Base-by-base conservation (phyloP, 176 grass and related monocot genomes). In the Rhipidocladum racemiflorum region DNA sequence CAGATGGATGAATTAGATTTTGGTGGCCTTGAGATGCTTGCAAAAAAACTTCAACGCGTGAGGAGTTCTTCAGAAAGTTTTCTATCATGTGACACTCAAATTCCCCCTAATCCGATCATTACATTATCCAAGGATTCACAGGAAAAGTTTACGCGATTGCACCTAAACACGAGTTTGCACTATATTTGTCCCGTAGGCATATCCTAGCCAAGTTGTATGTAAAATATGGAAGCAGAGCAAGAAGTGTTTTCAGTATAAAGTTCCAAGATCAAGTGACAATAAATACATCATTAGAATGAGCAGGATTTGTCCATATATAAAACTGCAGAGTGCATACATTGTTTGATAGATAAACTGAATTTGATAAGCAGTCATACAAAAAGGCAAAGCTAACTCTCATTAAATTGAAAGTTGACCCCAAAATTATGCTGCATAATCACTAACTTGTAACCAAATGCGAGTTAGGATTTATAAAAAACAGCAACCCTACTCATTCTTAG, bases 391-490 rank as follows among this genome's bases (percentile, higher is more conserved):
- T 18, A 35, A 55, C 65, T 77, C 54, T 54, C 65, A 32, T 53
- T 55, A 54, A 43, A 88, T 40, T 70, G 48, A 78, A 53, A 63
- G 35, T 46, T 42, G 56, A 50, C 43, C 38, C 38, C 43, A 10
- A 78, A 77, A 3, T 8, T 36, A 45, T 45, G 73, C 34, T 55
- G 65, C 56, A 42, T 7, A 65, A 72, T 38, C 71, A 51, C 5
- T 46, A 46, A 21, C 39, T 74, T 57, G 16, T 67, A 81, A 84
- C 69, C 29, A 40, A 78, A 84, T 35, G 43, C 5, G 56, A 88
- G 64, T 77, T 82, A 76, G 56, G 81, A 73, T 82, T 85, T 83
- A 86, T 61, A 34, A 68, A 90, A 86, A 87, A 82, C 15, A 81
- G 45, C 42, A 87, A 77, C 48, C 85, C 85, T 65, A 77, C 36